Base-by-base conservation (phyloP, 2,329 filamentous ascomycete species). In the Incumbomyces delicatus region DNA sequence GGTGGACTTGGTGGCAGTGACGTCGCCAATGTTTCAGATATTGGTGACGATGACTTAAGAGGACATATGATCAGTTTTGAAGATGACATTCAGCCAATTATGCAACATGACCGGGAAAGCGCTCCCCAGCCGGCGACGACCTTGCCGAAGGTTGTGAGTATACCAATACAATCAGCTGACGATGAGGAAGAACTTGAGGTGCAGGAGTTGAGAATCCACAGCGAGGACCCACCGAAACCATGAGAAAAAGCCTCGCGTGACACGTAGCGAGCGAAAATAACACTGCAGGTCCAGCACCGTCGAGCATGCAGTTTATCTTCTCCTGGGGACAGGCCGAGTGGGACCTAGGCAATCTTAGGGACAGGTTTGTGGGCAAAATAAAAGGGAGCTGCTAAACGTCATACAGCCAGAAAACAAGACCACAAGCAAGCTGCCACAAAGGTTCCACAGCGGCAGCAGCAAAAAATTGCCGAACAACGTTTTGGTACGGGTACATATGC, bases 111-210 rank as follows among this genome's bases (percentile, higher is more conserved):
- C 13, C 16, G 33, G 18, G 42, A 45, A 18, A 37, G 33, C 10
- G 33, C 42, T 14, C 33, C 42, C 29, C 42, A 33, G 8, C 42
- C 42, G 2, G 33, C 32, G 11, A 16, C 33, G 32, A 22, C 14
- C 8, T 16, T 44, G 16, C 41, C 29, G 14, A 5, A 44, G 31
- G 36, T 27, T 11, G 27, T 41, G 13, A 27, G 13, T n/a, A 30
- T 37, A n/a, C 29, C 37, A n/a, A 14, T 32, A 34, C 3, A 20
- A n/a, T 4, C 16, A 31, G 31, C 14, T 40, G 47, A 49, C 13
- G 47, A 49, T 22, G 47, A 49, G 7, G 47, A 49, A 10, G 42
- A 46, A 12, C 31, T 46, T 5, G 35, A 37, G 18, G 47, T 49
- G 14, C 32, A 45, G 14, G 47, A 49, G 20, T 17, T 49, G 7